A percentile compares a stretch with the other conserved stretches of the same genome.
These are phyloP conservation scores for Rhizopogon vinicolor DNA, from an alignment of 768 basidiomycete genomes.

Conservation along the genomic window DNA sequence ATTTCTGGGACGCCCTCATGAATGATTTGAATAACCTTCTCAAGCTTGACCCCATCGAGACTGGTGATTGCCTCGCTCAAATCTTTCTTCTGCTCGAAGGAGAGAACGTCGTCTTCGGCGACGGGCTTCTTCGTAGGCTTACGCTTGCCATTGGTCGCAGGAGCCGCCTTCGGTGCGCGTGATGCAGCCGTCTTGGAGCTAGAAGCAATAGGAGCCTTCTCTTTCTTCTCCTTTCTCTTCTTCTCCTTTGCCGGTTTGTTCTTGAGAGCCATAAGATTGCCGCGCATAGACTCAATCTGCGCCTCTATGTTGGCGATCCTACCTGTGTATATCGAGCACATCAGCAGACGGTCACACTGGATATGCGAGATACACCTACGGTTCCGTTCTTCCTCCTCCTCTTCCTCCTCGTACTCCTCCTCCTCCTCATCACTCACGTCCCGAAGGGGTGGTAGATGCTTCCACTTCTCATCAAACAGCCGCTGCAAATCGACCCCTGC, in stretches of 20 bases:
- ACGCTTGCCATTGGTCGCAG: slow-evolving; percentile 46
- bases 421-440: slow-evolving; percentile 56
- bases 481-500: slow-evolving; percentile 83
- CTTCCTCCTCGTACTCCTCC: slow-evolving; percentile 59
- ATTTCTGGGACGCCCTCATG: slow-evolving; percentile 92
- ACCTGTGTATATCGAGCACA: slow-evolving; percentile 37
- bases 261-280: slow-evolving; percentile 62
- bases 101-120: slow-evolving; percentile 76
- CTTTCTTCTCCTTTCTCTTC: slow-evolving; percentile 69
- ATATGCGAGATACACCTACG: slow-evolving; percentile 32
- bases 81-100: slow-evolving; percentile 98
- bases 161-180: slow-evolving; percentile 41
- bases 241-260: slow-evolving; percentile 54
- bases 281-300: slow-evolving; percentile 75
- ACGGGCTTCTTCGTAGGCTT: slow-evolving; percentile 60
- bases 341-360: slow-evolving; percentile 9
- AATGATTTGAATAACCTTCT: slow-evolving; percentile 92
- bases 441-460: slow-evolving; percentile 59
- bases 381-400: slow-evolving; percentile 61
- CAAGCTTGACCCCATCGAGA: slow-evolving; percentile 79
- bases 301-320: slow-evolving; percentile 74
- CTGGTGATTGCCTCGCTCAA: slow-evolving; percentile 89
- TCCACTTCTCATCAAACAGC: slow-evolving; percentile 93
- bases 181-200: slow-evolving; percentile 51
- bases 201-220: slow-evolving; percentile 52